Percentiles rank a stretch among this genome's conserved stretches.
These are phyloP conservation scores for Termitomyces heimii DNA, from an alignment of 768 basidiomycete genomes.

Conservation along the genomic window DNA sequence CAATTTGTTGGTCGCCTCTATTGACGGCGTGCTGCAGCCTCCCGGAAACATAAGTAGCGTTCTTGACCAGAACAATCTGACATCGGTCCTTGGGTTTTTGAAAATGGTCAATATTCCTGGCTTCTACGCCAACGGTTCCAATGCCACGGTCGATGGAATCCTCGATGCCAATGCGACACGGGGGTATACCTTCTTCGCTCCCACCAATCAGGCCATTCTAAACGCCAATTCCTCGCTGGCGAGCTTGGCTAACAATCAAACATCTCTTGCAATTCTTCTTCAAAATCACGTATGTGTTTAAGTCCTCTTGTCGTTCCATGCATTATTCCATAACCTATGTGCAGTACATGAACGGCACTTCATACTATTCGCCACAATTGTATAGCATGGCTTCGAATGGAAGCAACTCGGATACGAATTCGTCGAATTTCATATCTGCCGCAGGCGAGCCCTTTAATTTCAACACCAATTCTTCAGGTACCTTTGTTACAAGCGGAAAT, in stretches of 20 bases:
- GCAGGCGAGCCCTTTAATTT: conserved; percentile 51
- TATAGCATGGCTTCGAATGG: not conserved
- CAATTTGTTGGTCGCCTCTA: conserved; percentile 35
- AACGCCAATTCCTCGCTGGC: conserved; percentile 26
- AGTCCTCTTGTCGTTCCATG: not conserved
- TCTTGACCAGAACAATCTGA: conserved; percentile 36
- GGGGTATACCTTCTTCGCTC: conserved; percentile 68
- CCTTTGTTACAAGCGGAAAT: conserved; percentile 40
- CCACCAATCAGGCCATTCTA: conserved; percentile 45
- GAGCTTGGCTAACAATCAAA: conserved; percentile 34
- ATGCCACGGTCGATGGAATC: conserved; percentile 27
- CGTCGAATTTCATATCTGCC: conserved; percentile 36
- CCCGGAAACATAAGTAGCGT: conserved; percentile 44
- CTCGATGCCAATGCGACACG: conserved; percentile 26
- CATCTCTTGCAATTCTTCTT: conserved; percentile 39
- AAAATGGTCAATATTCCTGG: conserved; percentile 18
- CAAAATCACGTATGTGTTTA: conserved; percentile 51
- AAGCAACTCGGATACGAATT: not conserved
- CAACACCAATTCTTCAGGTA: conserved; percentile 48
- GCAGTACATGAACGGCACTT: conserved; percentile 63
- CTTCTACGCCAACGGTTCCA: conserved; percentile 18
- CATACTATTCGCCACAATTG: conserved; percentile 54
- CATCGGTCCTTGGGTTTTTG: conserved; percentile 28
- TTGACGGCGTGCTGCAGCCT: conserved; percentile 44
- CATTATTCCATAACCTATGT: not conserved